Percentiles rank a stretch among this genome's conserved stretches.
These are phyloP conservation scores for Prunus yedoensis DNA, from an alignment of 331 rosid species.

Conservation along the genomic window DNA sequence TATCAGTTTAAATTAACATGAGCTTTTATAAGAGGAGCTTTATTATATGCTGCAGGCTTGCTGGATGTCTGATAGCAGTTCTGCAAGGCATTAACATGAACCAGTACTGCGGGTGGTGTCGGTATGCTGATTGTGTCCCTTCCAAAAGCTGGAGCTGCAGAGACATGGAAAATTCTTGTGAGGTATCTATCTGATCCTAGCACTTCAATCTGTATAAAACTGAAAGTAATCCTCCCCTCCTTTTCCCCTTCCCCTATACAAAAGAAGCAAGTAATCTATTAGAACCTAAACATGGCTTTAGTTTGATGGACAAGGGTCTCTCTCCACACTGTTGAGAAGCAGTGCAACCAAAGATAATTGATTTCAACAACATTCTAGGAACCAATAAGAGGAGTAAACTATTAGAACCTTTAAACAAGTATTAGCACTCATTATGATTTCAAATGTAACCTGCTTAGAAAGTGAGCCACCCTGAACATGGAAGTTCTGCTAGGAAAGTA, in stretches of 20 bases:
- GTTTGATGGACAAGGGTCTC: background rate
- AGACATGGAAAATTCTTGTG: conserved; percentile 55
- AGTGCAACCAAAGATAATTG: background rate
- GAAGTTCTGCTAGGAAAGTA: no score
- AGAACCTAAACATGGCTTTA: background rate
- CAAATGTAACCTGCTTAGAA: no score
- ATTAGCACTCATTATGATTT: no score
- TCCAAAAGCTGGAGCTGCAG: conserved; percentile 72
- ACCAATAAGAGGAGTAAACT: background rate
- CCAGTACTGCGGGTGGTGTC: conserved; percentile 80
- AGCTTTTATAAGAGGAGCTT: conserved; percentile 34
- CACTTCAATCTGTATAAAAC: background rate
- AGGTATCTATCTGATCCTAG: conserved; percentile 51
- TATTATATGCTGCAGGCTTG: conserved; percentile 48
- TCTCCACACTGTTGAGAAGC: background rate
- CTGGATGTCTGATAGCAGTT: conserved; percentile 71
- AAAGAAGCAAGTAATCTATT: no score
- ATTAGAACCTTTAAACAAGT: background rate
- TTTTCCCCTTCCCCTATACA: background rate
- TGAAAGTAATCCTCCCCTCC: background rate
- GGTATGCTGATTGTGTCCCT: conserved; percentile 73
- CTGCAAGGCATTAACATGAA: conserved; percentile 63
- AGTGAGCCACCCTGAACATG: background rate
- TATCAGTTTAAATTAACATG: conserved; percentile 19
- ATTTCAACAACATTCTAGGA: background rate